Conservation (phyloP, 805 yeast genomes). For the Ogataea siamensis region DNA sequence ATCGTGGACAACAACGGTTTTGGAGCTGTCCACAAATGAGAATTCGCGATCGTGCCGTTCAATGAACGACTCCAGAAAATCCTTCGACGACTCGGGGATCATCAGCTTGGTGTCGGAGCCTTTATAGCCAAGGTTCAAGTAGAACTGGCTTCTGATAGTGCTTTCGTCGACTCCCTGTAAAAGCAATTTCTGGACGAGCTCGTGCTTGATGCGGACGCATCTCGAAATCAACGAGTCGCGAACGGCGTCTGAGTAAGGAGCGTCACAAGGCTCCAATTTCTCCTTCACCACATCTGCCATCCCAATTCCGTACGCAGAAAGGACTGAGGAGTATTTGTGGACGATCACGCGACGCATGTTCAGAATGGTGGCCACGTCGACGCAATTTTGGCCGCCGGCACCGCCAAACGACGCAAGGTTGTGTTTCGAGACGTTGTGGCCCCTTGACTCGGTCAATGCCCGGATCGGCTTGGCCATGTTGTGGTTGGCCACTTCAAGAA, state of each 20-base stretch:
- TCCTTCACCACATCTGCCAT: slow-evolving; percentile 37
- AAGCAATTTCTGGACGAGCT: slow-evolving; percentile 26
- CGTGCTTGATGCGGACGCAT: slow-evolving; percentile 21
- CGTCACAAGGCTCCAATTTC: slow-evolving; percentile 28
- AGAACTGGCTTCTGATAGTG: slow-evolving; percentile 32
- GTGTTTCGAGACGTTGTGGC: slow-evolving; percentile 42
- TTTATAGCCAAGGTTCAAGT: slow-evolving; percentile 68
- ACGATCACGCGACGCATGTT: slow-evolving; percentile 41
- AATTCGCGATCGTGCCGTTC: slow-evolving; percentile 62
- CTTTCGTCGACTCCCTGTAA: slow-evolving; percentile 28
- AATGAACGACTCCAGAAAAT: slow-evolving; percentile 45
- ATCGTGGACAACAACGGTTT: slow-evolving; percentile 62
- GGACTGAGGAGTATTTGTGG: slow-evolving; percentile 46
- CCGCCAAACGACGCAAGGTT: slow-evolving; percentile 48
- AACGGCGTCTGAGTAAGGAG: slow-evolving; percentile 16
- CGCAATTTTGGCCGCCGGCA: slow-evolving; percentile 49
- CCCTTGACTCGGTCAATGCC: slow-evolving; percentile 45
- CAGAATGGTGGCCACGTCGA: slow-evolving; percentile 41
- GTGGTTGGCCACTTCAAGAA: slow-evolving; percentile 44
- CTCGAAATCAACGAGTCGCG: slow-evolving; percentile 10
- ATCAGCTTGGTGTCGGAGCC: slow-evolving; percentile 81
- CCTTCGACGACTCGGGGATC: slow-evolving; percentile 40
- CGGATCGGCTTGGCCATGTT: slow-evolving; percentile 49
- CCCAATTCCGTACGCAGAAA: slow-evolving; percentile 43
- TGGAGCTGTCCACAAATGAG: slow-evolving; percentile 57